Conservation (phyloP, 305 asterid genomes). For the Fraxinus sp. region DNA sequence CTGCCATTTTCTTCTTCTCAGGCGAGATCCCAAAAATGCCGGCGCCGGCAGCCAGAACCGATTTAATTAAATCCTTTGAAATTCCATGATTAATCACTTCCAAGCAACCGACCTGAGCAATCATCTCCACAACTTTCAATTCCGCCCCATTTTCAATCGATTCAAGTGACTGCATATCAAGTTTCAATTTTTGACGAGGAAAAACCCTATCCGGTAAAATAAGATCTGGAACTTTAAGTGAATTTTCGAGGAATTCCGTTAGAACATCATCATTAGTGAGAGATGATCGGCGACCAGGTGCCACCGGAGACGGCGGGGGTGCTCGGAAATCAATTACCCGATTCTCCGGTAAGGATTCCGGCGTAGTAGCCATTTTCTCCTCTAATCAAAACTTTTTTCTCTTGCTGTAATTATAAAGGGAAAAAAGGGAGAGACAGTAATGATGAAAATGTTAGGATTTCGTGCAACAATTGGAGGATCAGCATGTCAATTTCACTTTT, state of each 20-base stretch:
- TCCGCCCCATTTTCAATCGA: constrained; percentile 27
- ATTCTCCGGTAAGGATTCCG: constrained; percentile 39
- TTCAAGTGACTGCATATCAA: constrained; percentile 40
- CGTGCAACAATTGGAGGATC: constrained; percentile 46
- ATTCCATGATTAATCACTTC: constrained; percentile 73
- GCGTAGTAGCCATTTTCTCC: constrained; percentile 44
- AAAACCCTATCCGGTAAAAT: constrained; percentile 67
- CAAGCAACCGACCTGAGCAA: constrained; percentile 59
- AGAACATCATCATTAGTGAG: constrained; percentile 62
- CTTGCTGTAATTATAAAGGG: constrained; percentile 10
- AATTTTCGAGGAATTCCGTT: constrained; percentile 59
- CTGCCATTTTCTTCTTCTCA: constrained; percentile 47
- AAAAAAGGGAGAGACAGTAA: constrained; percentile 55
- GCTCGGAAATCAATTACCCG: constrained; percentile 69
- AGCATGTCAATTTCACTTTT: constrained; percentile 43
- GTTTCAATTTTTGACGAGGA: constrained; percentile 58
- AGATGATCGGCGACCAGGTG: constrained; percentile 58
- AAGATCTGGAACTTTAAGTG: constrained; percentile 70
- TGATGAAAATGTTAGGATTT: constrained; percentile 64
- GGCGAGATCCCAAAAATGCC: constrained; percentile 52
- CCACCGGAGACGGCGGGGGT: constrained; percentile 90
- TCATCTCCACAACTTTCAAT: constrained; percentile 31
- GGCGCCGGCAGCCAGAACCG: constrained; percentile 43
- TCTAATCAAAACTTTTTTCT: not conserved
- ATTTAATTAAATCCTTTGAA: constrained; percentile 45